Percentiles rank a stretch among this genome's conserved stretches.
Evolutionary conservation across 305 asterid genomes (phyloP).

Genomic region (Fraxinus baroniana): DNA sequence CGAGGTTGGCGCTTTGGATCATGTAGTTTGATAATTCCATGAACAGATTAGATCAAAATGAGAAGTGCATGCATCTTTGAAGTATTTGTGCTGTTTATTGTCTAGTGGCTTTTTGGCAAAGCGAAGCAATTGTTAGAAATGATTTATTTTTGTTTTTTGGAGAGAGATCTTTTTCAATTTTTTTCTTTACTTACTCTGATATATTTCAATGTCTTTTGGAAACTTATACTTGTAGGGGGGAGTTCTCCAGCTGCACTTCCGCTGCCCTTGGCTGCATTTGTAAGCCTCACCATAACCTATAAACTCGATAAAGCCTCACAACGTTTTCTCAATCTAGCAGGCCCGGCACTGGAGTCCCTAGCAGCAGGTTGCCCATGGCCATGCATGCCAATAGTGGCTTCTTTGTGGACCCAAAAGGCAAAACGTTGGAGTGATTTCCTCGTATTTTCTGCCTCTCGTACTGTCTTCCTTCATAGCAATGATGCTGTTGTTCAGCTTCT

Average conservation of each 20-base stretch:
- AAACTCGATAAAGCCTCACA: slow-evolving; percentile 95
- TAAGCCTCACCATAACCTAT: slow-evolving; percentile 96
- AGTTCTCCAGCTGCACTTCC: slow-evolving; percentile 93
- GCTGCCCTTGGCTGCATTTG: slow-evolving; percentile 94
- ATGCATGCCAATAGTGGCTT: slow-evolving; percentile 96
- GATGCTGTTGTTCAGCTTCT: slow-evolving; percentile 93
- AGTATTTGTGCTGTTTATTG: background rate
- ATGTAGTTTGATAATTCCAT: background rate
- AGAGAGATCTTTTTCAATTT: background rate
- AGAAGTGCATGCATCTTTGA: background rate
- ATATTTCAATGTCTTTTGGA: slow-evolving; percentile 16
- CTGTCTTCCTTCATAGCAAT: slow-evolving; percentile 88
- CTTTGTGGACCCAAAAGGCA: slow-evolving; percentile 97
- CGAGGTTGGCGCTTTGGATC: background rate
- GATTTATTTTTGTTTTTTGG: background rate
- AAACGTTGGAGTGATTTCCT: slow-evolving; percentile 94
- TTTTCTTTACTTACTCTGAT: background rate
- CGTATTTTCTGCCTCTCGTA: slow-evolving; percentile 89
- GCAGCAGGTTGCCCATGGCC: slow-evolving; percentile 99
- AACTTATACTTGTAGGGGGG: slow-evolving; percentile 52
- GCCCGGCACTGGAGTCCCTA: slow-evolving; percentile 94
- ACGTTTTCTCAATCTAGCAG: slow-evolving; percentile 91
- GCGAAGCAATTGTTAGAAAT: background rate
- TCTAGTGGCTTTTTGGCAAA: background rate
- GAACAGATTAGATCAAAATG: background rate